Evolutionary conservation across 2,329 filamentous ascomycete genomes (phyloP).

Genomic region (Rhynchosporium agropyri): DNA sequence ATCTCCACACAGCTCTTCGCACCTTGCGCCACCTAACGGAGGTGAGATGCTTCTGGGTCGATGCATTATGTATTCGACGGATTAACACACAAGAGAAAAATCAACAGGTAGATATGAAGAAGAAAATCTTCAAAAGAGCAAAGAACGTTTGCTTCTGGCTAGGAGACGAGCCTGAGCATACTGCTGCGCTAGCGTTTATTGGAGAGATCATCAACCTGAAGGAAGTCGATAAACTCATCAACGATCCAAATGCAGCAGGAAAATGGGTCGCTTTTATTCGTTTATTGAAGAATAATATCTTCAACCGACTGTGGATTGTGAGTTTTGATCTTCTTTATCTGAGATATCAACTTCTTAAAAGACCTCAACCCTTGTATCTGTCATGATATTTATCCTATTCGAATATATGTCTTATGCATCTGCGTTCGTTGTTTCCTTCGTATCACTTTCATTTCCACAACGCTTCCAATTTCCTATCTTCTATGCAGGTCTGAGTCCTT

Average conservation of each 20-base stretch:
- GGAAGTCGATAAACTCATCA: conserved; percentile 21
- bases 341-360: too few species aligned
- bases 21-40: conserved; percentile 21
- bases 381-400: too few species aligned
- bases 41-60: conserved; percentile 33
- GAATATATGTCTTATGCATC: too few species aligned
- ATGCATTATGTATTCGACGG: conserved; percentile 38
- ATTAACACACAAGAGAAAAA: conserved; percentile 34
- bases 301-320: conserved; percentile 26
- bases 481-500: too few species aligned
- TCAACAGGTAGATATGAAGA: conserved; percentile 29
- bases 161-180: conserved; percentile 21
- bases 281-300: conserved; percentile 25
- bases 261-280: conserved; percentile 21
- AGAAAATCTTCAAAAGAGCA: conserved; percentile 23
- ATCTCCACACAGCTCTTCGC: conserved; percentile 21
- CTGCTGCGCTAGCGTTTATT: conserved; percentile 21
- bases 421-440: too few species aligned
- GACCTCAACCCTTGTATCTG: too few species aligned
- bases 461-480: too few species aligned
- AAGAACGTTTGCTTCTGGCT: conserved; percentile 30
- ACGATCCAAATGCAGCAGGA: conserved; percentile 13
- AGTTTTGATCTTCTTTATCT: too few species aligned
- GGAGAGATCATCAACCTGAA: conserved; percentile 20
- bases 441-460: too few species aligned